A percentile compares a stretch with the other conserved stretches of the same genome.
phyloP scores from a whole-genome alignment of 192 early-diverging fungal species.

The Diversispora eburnea region DNA sequence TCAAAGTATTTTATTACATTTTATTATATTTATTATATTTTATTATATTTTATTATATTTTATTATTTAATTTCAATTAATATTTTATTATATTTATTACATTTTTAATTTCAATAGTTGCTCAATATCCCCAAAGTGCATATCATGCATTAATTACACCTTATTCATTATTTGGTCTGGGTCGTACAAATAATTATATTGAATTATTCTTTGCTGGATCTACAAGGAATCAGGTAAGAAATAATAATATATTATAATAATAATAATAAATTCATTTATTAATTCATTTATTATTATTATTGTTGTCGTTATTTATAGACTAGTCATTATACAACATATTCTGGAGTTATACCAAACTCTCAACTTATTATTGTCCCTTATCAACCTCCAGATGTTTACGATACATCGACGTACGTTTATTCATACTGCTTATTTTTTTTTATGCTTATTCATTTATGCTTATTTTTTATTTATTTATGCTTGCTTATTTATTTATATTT shows the following conservation, averaged over 20 bases:
- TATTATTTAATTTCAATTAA: neutral
- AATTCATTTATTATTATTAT: neutral
- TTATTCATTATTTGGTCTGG: conserved; percentile 82
- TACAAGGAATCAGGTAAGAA: conserved; percentile 53
- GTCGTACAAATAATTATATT: conserved; percentile 94
- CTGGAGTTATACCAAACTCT: conserved; percentile 91
- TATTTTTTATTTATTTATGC: conserved; percentile 10
- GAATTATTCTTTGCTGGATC: conserved; percentile 88
- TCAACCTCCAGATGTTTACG: conserved; percentile 44
- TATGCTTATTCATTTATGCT: neutral
- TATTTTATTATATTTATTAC: conserved; percentile 5
- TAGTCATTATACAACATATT: conserved; percentile 60
- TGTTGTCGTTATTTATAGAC: conserved; percentile 26
- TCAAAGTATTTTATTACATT: conserved; percentile 45
- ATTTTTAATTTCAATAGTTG: conserved; percentile 43
- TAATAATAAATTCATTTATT: neutral
- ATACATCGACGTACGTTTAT: conserved; percentile 42
- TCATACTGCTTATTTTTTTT: neutral
- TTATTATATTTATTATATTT: neutral
- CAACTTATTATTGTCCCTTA: conserved; percentile 85
- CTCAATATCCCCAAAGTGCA: conserved; percentile 75
- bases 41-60: neutral
- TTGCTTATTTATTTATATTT: neutral
- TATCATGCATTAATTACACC: conserved; percentile 76
- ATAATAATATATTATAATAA: neutral